These are phyloP conservation scores for Papiliotrema flavescens DNA, from an alignment of 1,284 basidiomycete genomes.

Conservation along the genomic window DNA sequence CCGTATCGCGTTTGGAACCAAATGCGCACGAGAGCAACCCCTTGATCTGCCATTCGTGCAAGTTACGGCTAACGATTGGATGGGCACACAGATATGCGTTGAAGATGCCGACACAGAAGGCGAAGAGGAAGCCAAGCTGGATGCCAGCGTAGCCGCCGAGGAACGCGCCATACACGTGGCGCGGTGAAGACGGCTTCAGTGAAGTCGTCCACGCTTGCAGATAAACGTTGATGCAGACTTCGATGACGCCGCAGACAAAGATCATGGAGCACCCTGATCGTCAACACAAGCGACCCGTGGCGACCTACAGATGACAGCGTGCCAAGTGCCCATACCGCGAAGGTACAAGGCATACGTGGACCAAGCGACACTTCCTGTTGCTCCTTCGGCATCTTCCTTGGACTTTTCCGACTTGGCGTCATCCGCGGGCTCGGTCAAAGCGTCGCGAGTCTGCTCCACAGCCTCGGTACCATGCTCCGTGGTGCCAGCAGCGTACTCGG, in stretches of 20 bases:
- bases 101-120: slow-evolving; percentile 9
- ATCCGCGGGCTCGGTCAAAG: not conserved
- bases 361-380: slow-evolving; percentile 68
- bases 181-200: slow-evolving; percentile 3
- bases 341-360: slow-evolving; percentile 54
- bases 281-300: not conserved
- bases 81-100: slow-evolving; percentile 14
- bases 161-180: slow-evolving; percentile 12
- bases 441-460: slow-evolving; percentile 32
- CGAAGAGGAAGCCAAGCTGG: slow-evolving; percentile 14
- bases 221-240: slow-evolving; percentile 13
- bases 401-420: slow-evolving; percentile 1
- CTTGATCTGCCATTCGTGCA: slow-evolving; percentile 15
- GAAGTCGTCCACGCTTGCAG: slow-evolving; percentile 19
- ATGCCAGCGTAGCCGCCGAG: slow-evolving; percentile 20
- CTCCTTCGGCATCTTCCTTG: slow-evolving; percentile 50
- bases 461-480: slow-evolving; percentile 1
- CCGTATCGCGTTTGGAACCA: not conserved
- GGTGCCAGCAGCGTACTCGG: slow-evolving; percentile 8
- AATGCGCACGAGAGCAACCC: slow-evolving; percentile 11
- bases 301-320: slow-evolving; percentile 6
- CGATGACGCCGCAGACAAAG: slow-evolving; percentile 3
- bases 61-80: slow-evolving; percentile 8
- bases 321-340: slow-evolving; percentile 8
- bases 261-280: slow-evolving; percentile 6